Conservation (phyloP, 2,329 filamentous ascomycete species). For the Hypoxylon sp. region DNA sequence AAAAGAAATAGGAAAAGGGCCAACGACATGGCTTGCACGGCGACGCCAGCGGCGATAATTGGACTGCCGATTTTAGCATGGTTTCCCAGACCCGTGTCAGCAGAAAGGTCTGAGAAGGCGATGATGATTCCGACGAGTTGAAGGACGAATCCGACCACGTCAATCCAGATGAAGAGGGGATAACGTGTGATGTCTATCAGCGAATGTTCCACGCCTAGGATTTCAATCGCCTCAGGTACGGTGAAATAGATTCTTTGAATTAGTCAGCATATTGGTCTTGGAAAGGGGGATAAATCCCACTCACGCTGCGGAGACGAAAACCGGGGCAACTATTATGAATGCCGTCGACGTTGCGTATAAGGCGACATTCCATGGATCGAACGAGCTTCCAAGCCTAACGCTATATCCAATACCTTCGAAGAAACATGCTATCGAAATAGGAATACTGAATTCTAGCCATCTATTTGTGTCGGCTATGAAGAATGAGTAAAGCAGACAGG, state of each 20-base stretch:
- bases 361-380: constrained; percentile 48
- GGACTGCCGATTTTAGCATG: constrained; percentile 39
- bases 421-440: constrained; percentile 47
- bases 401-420: constrained; percentile 50
- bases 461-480: constrained; percentile 35
- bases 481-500: constrained; percentile 42
- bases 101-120: constrained; percentile 48
- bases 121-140: constrained; percentile 52
- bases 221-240: constrained; percentile 48
- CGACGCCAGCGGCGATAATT: constrained; percentile 50
- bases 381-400: constrained; percentile 45
- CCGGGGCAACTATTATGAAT: constrained; percentile 51
- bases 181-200: constrained; percentile 48
- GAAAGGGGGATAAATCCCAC: constrained; percentile 9
- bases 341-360: constrained; percentile 47
- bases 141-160: constrained; percentile 48
- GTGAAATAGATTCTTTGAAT: constrained; percentile 51
- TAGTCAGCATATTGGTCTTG: constrained; percentile 28
- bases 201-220: constrained; percentile 53
- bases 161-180: constrained; percentile 48
- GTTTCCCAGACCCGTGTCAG: constrained; percentile 35
- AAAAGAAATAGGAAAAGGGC: constrained; percentile 48
- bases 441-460: constrained; percentile 45
- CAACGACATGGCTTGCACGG: constrained; percentile 49
- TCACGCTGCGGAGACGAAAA: constrained; percentile 51